These are phyloP conservation scores for Amphichorda felina DNA, from an alignment of 2,329 filamentous ascomycete genomes.

Conservation along the genomic window DNA sequence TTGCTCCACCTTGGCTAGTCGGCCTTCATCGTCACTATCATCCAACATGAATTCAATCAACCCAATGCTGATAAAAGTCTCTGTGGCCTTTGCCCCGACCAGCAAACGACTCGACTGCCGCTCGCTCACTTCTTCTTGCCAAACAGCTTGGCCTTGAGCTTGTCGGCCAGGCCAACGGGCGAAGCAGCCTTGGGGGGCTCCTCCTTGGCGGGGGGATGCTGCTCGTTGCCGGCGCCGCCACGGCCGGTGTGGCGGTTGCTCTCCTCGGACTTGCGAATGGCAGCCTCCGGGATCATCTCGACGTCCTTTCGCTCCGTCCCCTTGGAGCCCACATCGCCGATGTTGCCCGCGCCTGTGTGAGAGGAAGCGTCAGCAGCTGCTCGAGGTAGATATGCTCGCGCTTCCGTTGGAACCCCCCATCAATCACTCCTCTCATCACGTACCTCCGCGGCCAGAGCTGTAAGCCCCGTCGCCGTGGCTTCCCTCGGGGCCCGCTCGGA, in stretches of 20 bases:
- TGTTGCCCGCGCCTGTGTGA: constrained; percentile 45
- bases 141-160: constrained; percentile 44
- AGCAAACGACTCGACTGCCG: no score
- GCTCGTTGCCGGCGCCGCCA: constrained; percentile 32
- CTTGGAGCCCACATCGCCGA: constrained; percentile 33
- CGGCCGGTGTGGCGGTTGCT: constrained; percentile 45
- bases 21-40: background rate
- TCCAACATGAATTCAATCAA: no score
- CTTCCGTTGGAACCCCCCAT: no score
- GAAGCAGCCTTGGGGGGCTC: constrained; percentile 16
- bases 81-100: constrained; percentile 2
- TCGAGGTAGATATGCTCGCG: no score
- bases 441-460: constrained; percentile 48
- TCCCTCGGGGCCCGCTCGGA: constrained; percentile 39
- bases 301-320: constrained; percentile 31
- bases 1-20: no score
- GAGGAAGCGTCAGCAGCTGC: background rate
- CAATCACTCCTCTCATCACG: no score
- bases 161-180: constrained; percentile 38
- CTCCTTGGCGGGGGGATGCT: constrained; percentile 13
- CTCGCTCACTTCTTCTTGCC: constrained; percentile 39
- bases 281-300: constrained; percentile 40
- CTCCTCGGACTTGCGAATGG: constrained; percentile 34
- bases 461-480: constrained; percentile 46
- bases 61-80: no score